Evolutionary conservation across 768 basidiomycete genomes (phyloP).

Genomic region (Holtermannia corniformis): DNA sequence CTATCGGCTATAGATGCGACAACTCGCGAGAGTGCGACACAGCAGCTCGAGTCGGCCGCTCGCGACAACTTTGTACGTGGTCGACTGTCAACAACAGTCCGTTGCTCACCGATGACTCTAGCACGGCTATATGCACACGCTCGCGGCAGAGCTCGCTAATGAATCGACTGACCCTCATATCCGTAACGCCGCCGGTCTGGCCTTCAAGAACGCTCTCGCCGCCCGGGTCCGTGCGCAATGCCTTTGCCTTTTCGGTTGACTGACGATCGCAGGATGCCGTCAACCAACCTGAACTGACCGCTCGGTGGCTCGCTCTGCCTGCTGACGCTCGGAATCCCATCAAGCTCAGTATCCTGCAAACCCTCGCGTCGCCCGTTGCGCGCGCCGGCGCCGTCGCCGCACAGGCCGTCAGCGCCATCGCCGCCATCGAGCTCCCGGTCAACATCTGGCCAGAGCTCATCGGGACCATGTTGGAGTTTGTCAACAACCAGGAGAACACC

Average conservation of each 20-base stretch:
- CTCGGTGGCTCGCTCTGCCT: slow-evolving; percentile 72
- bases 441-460: slow-evolving; percentile 86
- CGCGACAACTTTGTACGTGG: slow-evolving; percentile 76
- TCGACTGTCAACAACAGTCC: slow-evolving; percentile 8
- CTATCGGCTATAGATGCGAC: slow-evolving; percentile 54
- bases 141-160: slow-evolving; percentile 72
- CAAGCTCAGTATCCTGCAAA: slow-evolving; percentile 75
- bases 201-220: slow-evolving; percentile 87
- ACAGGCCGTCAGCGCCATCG: slow-evolving; percentile 89
- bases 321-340: slow-evolving; percentile 62
- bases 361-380: slow-evolving; percentile 60
- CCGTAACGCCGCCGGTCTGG: slow-evolving; percentile 90
- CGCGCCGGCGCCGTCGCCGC: slow-evolving; percentile 81
- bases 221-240: slow-evolving; percentile 59
- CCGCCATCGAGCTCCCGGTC: slow-evolving; percentile 79
- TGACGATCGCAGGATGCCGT: slow-evolving; percentile 52
- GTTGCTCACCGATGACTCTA: slow-evolving; percentile 34
- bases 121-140: slow-evolving; percentile 88
- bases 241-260: background rate
- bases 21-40: slow-evolving; percentile 84
- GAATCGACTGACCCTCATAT: slow-evolving; percentile 62
- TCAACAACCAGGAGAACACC: slow-evolving; percentile 62
- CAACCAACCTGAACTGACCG: slow-evolving; percentile 65
- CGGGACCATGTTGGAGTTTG: slow-evolving; percentile 73
- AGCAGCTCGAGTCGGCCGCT: slow-evolving; percentile 76